phyloP scores from a whole-genome alignment of 768 basidiomycete genomes.

The Pisolithus orientalis region DNA sequence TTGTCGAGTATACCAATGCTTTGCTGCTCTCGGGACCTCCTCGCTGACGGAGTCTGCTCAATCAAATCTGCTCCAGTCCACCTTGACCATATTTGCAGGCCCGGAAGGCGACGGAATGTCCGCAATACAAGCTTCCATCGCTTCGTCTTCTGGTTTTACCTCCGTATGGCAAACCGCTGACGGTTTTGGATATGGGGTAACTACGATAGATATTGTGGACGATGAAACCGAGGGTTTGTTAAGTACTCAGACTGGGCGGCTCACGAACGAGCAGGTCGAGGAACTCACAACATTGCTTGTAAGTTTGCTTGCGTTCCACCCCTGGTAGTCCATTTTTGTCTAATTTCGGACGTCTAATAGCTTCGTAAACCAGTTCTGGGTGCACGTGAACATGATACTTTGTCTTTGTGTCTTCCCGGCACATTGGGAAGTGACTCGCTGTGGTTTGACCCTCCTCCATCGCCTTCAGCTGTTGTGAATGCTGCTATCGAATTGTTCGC shows the following conservation, averaged over 20 bases:
- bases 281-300: slow-evolving; percentile 75
- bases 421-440: slow-evolving; percentile 39
- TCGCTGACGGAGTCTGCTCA: slow-evolving; percentile 83
- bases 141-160: slow-evolving; percentile 80
- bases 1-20: slow-evolving; percentile 84
- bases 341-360: slow-evolving; percentile 7
- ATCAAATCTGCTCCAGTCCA: slow-evolving; percentile 70
- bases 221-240: slow-evolving; percentile 30
- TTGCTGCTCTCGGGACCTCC: slow-evolving; percentile 71
- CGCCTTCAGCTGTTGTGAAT: slow-evolving; percentile 80
- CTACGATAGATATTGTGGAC: slow-evolving; percentile 52
- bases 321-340: background rate
- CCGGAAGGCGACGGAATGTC: slow-evolving; percentile 80
- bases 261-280: slow-evolving; percentile 78
- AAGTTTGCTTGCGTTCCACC: slow-evolving; percentile 17
- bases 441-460: slow-evolving; percentile 60
- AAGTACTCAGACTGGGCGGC: slow-evolving; percentile 27
- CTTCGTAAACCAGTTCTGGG: slow-evolving; percentile 68
- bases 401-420: slow-evolving; percentile 56
- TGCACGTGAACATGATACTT: slow-evolving; percentile 82
- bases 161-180: slow-evolving; percentile 83
- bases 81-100: slow-evolving; percentile 77
- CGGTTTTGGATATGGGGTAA: slow-evolving; percentile 89
- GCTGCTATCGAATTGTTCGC: slow-evolving; percentile 86
- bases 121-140: slow-evolving; percentile 87